Evolutionary conservation across 2,329 filamentous ascomycete genomes (phyloP).

Genomic region (Exophiala dermatitidis): DNA sequence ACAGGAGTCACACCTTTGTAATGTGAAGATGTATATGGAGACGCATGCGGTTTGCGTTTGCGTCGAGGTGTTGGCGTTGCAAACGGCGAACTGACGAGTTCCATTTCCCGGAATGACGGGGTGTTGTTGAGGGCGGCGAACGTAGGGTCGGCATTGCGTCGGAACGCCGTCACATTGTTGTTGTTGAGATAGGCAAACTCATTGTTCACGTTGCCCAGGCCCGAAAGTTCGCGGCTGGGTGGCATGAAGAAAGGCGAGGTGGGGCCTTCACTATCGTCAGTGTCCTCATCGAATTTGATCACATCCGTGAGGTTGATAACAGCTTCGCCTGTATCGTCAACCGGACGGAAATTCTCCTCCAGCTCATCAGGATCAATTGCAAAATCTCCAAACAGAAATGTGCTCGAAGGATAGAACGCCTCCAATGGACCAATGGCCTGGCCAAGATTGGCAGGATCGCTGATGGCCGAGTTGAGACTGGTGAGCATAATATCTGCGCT

Average conservation of each 20-base stretch:
- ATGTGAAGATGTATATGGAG: constrained; percentile 26
- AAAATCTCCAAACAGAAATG: constrained; percentile 13
- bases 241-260: constrained; percentile 40
- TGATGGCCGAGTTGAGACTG: constrained; percentile 51
- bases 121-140: constrained; percentile 36
- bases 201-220: constrained; percentile 8
- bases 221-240: constrained; percentile 20
- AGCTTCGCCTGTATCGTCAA: constrained; percentile 58
- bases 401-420: constrained; percentile 63
- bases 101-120: constrained; percentile 37
- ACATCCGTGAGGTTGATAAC: constrained; percentile 63
- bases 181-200: constrained; percentile 48
- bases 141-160: constrained; percentile 47
- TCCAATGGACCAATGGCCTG: constrained; percentile 67
- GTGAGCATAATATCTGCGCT: constrained; percentile 73
- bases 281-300: constrained; percentile 57
- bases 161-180: constrained; percentile 70
- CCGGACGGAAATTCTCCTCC: constrained; percentile 47
- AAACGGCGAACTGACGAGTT: constrained; percentile 21
- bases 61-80: constrained; percentile 16
- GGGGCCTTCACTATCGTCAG: constrained; percentile 40
- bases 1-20: constrained; percentile 28
- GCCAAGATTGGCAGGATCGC: constrained; percentile 38
- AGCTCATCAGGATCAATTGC: constrained; percentile 51
- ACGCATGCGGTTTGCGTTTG: constrained; percentile 20